Conservation (phyloP, 1,139 yeast genomes). For the Geotrichum europaeum region DNA sequence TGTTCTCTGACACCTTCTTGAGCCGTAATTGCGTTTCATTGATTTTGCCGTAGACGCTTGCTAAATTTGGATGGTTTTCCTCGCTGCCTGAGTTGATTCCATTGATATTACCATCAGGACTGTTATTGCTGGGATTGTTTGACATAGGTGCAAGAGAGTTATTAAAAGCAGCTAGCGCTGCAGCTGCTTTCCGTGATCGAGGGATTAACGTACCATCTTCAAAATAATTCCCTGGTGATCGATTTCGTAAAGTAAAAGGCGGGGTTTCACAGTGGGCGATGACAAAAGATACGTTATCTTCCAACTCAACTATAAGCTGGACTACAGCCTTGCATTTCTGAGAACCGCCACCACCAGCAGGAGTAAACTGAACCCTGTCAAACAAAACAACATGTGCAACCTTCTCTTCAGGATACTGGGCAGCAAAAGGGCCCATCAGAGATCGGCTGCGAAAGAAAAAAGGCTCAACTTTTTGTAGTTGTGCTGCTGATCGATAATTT, state of each 20-base stretch:
- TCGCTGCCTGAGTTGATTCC: not conserved
- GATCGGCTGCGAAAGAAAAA: conserved; percentile 10
- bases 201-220: conserved; percentile 16
- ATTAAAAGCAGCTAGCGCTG: not conserved
- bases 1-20: not conserved
- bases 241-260: conserved; percentile 13
- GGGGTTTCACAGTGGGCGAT: conserved; percentile 17
- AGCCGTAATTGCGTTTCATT: not conserved
- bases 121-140: not conserved
- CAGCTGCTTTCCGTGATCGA: conserved; percentile 7
- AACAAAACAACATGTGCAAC: conserved; percentile 16
- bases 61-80: not conserved
- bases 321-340: conserved; percentile 14
- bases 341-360: conserved; percentile 17
- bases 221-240: conserved; percentile 16
- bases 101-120: not conserved
- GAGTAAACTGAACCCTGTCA: conserved; percentile 18
- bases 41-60: not conserved
- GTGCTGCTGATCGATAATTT: conserved; percentile 13
- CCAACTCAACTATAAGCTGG: conserved; percentile 14
- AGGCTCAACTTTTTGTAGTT: conserved; percentile 15
- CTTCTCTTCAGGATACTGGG: conserved; percentile 14
- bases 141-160: not conserved
- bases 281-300: conserved; percentile 13
- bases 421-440: conserved; percentile 14